Conservation (phyloP, 2,329 filamentous ascomycete species). For the Aureobasidium pullulans region DNA sequence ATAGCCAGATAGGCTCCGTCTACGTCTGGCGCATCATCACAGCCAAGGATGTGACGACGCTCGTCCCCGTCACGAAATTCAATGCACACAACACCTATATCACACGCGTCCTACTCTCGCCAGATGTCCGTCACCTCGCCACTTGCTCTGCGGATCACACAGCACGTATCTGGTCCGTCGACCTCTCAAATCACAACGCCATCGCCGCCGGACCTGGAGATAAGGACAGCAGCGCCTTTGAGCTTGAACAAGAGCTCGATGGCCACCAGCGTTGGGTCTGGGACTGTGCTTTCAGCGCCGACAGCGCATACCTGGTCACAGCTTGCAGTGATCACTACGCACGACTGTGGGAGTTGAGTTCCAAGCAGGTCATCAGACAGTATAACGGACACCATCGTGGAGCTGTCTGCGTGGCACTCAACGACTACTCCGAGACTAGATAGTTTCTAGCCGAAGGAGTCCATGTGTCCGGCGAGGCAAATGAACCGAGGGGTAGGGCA, state of each 20-base stretch:
- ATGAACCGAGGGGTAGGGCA: neutral
- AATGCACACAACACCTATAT: constrained; percentile 88
- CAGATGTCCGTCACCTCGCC: constrained; percentile 87
- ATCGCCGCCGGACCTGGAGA: constrained; percentile 5
- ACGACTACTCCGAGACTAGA: constrained; percentile 50
- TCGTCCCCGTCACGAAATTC: constrained; percentile 83
- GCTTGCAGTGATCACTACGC: constrained; percentile 93
- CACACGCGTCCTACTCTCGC: constrained; percentile 82
- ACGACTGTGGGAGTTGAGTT: constrained; percentile 78
- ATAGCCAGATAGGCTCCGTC: constrained; percentile 83
- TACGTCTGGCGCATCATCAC: constrained; percentile 96
- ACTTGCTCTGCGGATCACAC: constrained; percentile 93
- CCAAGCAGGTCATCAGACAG: constrained; percentile 84
- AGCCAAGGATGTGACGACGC: constrained; percentile 70
- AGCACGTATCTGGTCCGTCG: constrained; percentile 93
- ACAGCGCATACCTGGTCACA: constrained; percentile 87
- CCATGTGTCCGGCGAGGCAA: too few species aligned
- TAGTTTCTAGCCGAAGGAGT: constrained; percentile 2
- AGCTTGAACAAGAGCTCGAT: constrained; percentile 77
- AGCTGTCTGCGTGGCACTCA: constrained; percentile 85
- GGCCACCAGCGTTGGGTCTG: constrained; percentile 95
- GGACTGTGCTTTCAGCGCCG: constrained; percentile 93
- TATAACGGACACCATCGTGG: constrained; percentile 93
- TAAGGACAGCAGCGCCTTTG: constrained; percentile 48
- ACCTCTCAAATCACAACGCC: constrained; percentile 38